These are phyloP conservation scores for Nakazawaea pomicola DNA, from an alignment of 805 yeast species.

Conservation along the genomic window DNA sequence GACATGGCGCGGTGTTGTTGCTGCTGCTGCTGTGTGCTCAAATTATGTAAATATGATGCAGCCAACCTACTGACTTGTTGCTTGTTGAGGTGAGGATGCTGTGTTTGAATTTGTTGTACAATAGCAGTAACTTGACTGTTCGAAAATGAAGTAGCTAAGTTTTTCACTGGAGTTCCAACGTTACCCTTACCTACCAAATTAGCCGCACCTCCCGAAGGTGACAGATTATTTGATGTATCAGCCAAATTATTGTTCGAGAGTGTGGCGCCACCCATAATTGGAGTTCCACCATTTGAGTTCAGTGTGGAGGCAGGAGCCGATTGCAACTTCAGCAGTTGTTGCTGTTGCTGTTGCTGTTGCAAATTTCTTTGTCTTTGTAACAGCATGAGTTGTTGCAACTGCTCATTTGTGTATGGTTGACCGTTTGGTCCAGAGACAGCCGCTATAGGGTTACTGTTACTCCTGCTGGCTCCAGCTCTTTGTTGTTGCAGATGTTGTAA, in stretches of 20 bases:
- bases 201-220: too few relatives aligned
- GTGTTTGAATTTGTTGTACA: constrained; percentile 58
- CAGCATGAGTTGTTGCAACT: constrained; percentile 52
- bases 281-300: constrained; percentile 17
- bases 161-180: constrained; percentile 2
- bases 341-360: constrained; percentile 27
- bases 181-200: background rate
- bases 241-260: too few relatives aligned
- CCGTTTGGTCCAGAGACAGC: constrained; percentile 49
- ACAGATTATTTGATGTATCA: too few relatives aligned
- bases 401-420: constrained; percentile 55
- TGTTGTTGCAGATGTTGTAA: constrained; percentile 13
- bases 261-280: background rate
- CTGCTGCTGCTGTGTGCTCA: constrained; percentile 32
- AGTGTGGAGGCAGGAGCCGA: constrained; percentile 18
- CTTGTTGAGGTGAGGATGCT: constrained; percentile 56
- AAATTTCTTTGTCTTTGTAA: constrained; percentile 45
- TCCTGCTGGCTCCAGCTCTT: constrained; percentile 7
- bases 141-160: constrained; percentile 28
- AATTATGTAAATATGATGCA: constrained; percentile 56
- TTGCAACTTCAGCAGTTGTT: constrained; percentile 1
- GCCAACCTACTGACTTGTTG: constrained; percentile 65
- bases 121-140: constrained; percentile 64
- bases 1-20: constrained; percentile 7
- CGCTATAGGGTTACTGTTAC: constrained; percentile 17